Evolutionary conservation across 768 basidiomycete species (phyloP), one percentile per base, ranked within the genome.

Genomic region (Lentinula sp.): DNA sequence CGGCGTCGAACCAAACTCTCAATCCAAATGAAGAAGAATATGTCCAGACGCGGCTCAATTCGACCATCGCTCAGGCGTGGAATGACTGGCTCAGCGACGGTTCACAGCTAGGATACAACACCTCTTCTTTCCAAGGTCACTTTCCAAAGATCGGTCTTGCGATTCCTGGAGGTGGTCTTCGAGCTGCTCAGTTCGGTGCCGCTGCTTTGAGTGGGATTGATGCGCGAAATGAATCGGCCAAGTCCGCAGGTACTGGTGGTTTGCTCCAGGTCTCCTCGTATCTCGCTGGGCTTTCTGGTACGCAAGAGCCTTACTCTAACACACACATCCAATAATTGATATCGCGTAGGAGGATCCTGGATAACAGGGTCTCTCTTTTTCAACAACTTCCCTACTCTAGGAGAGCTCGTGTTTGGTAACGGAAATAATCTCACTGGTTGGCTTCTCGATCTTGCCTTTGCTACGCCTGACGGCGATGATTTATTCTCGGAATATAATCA

Each of bases 231-330:
- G 69, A 70, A 1, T 79, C 84, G 15, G 76, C 86, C 31, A 84
- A 83, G 65, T 69, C 74, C 1, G 76, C 74, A 2, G 87, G 87
- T 5, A 85, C 86, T 0, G 88, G 88, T 2, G 88, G 87, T 2
- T 75, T 91, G 13, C 71, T 88, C 52, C 89, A 90, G 68, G 84
- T 87, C n/a, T 72, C 84, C 4, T 85, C 84, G 2, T 92, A 91
- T 73, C 74, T 88, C 45, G 71, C 84, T 9, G 88, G 83, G 1
- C 75, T 91, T 8, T 88, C 86, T 62, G 86, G 86, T 86, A 61
- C 51, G 75, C 68, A 8, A 13, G 48, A 5, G 32, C 1, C 51
- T 35, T 16, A 39, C 9, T 53, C 51, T 34, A 8, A 52, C 56
- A 11, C 45, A 42, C 39, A 21, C 18, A 21, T 8, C 3, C n/a